Evolutionary conservation across 2,329 filamentous ascomycete species (phyloP), one percentile per base, ranked within the genome.

Genomic region (Sporothrix inflata): DNA sequence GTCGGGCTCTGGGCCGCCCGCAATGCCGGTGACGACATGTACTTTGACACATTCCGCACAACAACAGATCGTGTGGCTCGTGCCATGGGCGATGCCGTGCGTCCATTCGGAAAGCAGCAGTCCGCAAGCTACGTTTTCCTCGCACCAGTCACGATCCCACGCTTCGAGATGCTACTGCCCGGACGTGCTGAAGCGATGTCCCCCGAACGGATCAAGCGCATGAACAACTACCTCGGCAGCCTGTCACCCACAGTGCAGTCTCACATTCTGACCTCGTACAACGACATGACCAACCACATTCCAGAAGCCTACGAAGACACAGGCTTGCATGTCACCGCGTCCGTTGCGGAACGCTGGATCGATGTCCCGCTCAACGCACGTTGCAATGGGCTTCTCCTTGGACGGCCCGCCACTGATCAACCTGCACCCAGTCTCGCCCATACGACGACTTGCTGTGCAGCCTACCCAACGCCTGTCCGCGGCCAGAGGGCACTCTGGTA

Each of bases 1-100:
- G 82, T 83, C 1, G 88, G 88, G 1, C 78, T 89, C 27, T 89
- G 85, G 85, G 83, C 87, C 76, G 85, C 86, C 40, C 82, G 84
- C 69, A 83, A 87, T 78, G 81, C 85, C 19, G 81, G 81, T n/a
- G 80, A 83, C 24, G 81, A 81, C 55, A 24, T 21, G 45, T 84
- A 82, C 73, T 78, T 86, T 24, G 78, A 81, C 38, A 74, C 79
- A 1, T 89, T 87, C 78, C 82, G 82, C 71, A 78, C 81, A 45
- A 80, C 83, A 16, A 81, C 89, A 55, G 82, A 85, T 55, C 76
- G 78, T 70, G 80, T 89, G 30, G 78, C 81, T n/a, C 45, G 19
- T 11, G 49, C 65, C n/a, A 73, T 73, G 69, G 27, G 16, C n/a
- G 47, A 47, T 3, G 2, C 34, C 7, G 27, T 73, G 1, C 47